Evolutionary conservation across 805 yeast species (phyloP).

Genomic region (Metahyphopichia silvanorum): DNA sequence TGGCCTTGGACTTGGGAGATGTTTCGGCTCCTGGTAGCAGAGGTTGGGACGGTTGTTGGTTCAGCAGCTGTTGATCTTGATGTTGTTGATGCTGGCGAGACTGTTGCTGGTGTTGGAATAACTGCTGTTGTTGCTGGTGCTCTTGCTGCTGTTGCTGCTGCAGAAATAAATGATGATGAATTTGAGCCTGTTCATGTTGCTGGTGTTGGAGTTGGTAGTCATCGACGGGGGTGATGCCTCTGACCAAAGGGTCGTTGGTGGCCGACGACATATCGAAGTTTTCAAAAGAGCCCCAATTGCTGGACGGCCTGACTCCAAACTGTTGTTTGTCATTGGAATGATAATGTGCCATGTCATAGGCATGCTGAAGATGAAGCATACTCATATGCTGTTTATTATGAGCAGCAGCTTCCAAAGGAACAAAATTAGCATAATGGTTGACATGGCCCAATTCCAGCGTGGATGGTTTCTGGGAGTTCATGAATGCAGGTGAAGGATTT

Average conservation of each 20-base stretch:
- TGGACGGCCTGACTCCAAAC: too few relatives aligned
- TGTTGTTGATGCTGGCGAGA: slow-evolving; percentile 2
- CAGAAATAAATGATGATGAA: too few relatives aligned
- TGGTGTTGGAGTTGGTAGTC: too few relatives aligned
- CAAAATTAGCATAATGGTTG: slow-evolving; percentile 25
- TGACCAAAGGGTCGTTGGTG: too few relatives aligned
- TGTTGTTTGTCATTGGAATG: too few relatives aligned
- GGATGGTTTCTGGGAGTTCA: slow-evolving; percentile 6
- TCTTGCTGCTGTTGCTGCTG: slow-evolving; percentile 6
- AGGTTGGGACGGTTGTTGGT: neutral
- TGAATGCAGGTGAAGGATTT: slow-evolving; percentile 3
- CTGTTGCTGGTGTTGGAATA: slow-evolving; percentile 6
- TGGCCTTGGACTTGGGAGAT: slow-evolving; percentile 6
- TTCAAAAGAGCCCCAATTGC: too few relatives aligned
- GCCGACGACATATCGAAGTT: too few relatives aligned
- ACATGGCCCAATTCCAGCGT: slow-evolving; percentile 13
- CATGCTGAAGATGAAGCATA: neutral
- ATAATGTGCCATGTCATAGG: neutral
- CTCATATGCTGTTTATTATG: slow-evolving; percentile 8
- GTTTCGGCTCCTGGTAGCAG: neutral
- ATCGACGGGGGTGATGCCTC: too few relatives aligned
- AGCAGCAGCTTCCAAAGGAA: slow-evolving; percentile 17
- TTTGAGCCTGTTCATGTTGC: too few relatives aligned
- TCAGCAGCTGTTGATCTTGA: neutral
- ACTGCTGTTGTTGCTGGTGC: slow-evolving; percentile 5